Evolutionary conservation across 2,329 filamentous ascomycete species (phyloP).

Genomic region (Aphanocladium album): DNA sequence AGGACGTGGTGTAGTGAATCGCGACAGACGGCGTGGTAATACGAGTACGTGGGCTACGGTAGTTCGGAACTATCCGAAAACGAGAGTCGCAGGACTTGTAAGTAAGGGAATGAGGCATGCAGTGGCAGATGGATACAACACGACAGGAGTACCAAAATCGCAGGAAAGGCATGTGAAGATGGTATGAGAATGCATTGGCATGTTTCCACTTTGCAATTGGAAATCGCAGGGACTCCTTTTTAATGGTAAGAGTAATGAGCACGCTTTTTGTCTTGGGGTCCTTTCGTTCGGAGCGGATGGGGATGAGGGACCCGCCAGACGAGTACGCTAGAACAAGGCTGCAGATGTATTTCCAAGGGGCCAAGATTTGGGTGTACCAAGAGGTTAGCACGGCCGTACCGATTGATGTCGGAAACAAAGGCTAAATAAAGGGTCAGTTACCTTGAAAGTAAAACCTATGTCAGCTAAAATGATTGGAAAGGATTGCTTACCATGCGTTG

Average conservation of each 20-base stretch:
- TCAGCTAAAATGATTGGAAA: too few species aligned
- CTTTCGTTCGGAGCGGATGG: neutral
- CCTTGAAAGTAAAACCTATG: too few species aligned
- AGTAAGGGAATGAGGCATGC: neutral
- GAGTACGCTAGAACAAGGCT: neutral
- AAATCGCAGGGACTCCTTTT: neutral
- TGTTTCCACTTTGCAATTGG: neutral
- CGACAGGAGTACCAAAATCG: neutral
- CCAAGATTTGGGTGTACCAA: neutral
- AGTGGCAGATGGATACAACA: too few species aligned
- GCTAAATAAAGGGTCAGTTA: too few species aligned
- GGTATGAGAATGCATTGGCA: constrained; percentile 7
- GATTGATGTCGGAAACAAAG: too few species aligned
- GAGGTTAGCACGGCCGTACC: too few species aligned
- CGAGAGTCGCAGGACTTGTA: neutral
- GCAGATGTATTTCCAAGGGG: neutral
- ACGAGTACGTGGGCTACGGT: constrained; percentile 5
- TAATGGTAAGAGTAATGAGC: neutral
- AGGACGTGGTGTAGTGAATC: neutral
- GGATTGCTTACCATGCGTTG: too few species aligned
- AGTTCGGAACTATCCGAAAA: constrained; percentile 5
- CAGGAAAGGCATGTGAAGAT: constrained; percentile 10
- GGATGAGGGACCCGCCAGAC: neutral
- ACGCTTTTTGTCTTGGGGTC: neutral
- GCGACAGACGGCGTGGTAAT: neutral